Evolutionary conservation across 2,329 filamentous ascomycete genomes (phyloP).

Genomic region (Stylonectria norvegica): DNA sequence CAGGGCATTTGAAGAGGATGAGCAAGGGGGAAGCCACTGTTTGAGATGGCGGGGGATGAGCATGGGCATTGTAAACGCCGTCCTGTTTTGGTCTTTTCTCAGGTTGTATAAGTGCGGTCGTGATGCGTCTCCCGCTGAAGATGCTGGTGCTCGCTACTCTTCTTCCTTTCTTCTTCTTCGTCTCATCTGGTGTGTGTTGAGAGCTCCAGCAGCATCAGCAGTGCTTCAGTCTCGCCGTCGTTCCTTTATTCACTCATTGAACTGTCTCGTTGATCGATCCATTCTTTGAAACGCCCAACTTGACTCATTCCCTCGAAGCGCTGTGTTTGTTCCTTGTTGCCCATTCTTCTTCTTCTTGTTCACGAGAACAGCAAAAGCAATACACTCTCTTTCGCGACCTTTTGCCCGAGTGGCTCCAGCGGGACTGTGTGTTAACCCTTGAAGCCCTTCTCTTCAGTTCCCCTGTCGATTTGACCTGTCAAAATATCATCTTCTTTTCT

Average conservation of each 20-base stretch:
- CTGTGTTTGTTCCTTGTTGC: not conserved
- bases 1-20: slow-evolving; percentile 6
- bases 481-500: slow-evolving; percentile 1
- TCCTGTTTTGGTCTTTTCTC: not conserved
- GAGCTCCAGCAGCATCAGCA: slow-evolving; percentile 10
- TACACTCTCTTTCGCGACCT: slow-evolving; percentile 2
- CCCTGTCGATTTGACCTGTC: not conserved
- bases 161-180: slow-evolving; percentile 3
- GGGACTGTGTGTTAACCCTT: slow-evolving; percentile 21
- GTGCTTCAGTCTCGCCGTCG: slow-evolving; percentile 13
- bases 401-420: slow-evolving; percentile 18
- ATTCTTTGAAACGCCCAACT: no score
- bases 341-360: not conserved
- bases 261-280: slow-evolving; percentile 17
- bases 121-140: no score
- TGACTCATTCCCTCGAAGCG: slow-evolving; percentile 9
- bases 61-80: slow-evolving; percentile 5
- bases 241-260: slow-evolving; percentile 15
- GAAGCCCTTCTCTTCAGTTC: slow-evolving; percentile 12
- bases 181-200: slow-evolving; percentile 3
- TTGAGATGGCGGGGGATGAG: slow-evolving; percentile 14
- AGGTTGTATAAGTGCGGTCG: no score
- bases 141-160: not conserved
- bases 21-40: slow-evolving; percentile 20
- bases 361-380: not conserved